phyloP scores from a whole-genome alignment of 164 flowering plant species.

The Vitis amurensis region DNA sequence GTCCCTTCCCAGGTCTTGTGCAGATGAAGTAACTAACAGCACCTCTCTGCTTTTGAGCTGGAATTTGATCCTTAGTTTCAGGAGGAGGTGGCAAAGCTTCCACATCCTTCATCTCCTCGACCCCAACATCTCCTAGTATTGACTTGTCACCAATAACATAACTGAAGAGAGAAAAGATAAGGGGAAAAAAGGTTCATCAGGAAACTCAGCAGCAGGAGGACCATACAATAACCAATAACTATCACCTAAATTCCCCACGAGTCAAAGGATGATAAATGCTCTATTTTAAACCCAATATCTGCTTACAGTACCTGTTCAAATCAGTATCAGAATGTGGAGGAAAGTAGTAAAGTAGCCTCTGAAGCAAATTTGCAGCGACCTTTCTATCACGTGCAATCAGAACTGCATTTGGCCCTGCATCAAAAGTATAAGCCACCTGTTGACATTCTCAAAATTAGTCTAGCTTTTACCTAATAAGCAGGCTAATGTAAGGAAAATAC shows the following conservation, averaged over 20 bases:
- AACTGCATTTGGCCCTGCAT: constrained; percentile 98
- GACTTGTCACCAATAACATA: too few species aligned
- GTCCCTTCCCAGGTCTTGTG: too few species aligned
- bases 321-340: constrained; percentile 61
- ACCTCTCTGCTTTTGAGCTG: too few species aligned
- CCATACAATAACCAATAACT: too few species aligned
- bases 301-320: constrained; percentile 38
- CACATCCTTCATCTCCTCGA: too few species aligned
- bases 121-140: too few species aligned
- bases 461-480: not conserved
- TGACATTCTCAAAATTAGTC: constrained; percentile 13
- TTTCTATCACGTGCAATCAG: constrained; percentile 63
- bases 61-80: too few species aligned
- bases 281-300: not conserved
- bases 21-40: too few species aligned
- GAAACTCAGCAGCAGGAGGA: not conserved
- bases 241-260: too few species aligned
- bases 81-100: too few species aligned
- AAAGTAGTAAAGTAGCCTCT: constrained; percentile 60
- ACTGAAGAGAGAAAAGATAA: too few species aligned
- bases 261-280: not conserved
- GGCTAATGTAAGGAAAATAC: too few species aligned
- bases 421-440: constrained; percentile 98
- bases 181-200: not conserved
- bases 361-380: constrained; percentile 55